Evolutionary conservation across 2,329 filamentous ascomycete genomes (phyloP).

Genomic region (Achaetomium macrosporum): DNA sequence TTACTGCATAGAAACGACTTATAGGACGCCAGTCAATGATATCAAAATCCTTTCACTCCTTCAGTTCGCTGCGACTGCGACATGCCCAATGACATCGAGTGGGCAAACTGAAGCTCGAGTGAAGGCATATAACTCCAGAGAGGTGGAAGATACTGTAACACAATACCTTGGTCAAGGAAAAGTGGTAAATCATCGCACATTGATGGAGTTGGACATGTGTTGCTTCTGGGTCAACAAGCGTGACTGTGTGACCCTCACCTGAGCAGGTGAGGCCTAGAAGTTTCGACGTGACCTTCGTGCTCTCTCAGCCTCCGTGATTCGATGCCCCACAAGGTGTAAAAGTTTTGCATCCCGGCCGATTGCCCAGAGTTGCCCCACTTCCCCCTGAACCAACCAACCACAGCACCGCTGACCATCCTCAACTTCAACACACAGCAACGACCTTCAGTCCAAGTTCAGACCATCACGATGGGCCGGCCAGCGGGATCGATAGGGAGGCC

Average conservation of each 20-base stretch:
- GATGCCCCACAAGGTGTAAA: background rate
- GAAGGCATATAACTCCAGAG: too few species aligned
- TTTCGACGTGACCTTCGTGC: background rate
- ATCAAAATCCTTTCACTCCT: too few species aligned
- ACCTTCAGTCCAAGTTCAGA: background rate
- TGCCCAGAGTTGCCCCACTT: background rate
- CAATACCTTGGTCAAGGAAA: too few species aligned
- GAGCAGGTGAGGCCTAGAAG: background rate
- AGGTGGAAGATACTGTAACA: too few species aligned
- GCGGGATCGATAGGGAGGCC: constrained; percentile 3
- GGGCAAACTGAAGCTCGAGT: too few species aligned
- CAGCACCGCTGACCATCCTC: background rate
- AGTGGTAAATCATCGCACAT: too few species aligned
- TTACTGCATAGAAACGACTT: constrained; percentile 16
- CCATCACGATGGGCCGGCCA: constrained; percentile 1
- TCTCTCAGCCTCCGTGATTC: too few species aligned
- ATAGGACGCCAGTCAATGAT: too few species aligned
- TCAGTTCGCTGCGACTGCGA: too few species aligned
- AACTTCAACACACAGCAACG: background rate
- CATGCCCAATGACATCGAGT: too few species aligned
- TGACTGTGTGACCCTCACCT: background rate
- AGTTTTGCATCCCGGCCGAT: background rate
- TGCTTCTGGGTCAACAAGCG: too few species aligned
- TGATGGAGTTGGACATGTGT: too few species aligned
- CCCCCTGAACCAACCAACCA: background rate